These are phyloP conservation scores for Triticum urartu DNA, from an alignment of 176 grass and related monocot species.

Conservation along the genomic window DNA sequence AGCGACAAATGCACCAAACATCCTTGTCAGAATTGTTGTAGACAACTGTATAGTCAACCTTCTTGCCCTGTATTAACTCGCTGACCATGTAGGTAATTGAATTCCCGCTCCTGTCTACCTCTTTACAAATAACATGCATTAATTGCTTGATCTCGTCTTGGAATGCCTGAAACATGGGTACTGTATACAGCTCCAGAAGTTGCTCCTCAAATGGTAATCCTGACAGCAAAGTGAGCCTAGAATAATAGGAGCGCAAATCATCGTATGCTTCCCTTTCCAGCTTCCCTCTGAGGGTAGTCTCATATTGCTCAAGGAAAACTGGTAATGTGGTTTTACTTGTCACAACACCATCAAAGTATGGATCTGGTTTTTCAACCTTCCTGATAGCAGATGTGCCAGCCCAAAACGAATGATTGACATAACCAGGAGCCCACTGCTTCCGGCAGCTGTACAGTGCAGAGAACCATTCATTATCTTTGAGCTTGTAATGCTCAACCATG, in stretches of 20 bases:
- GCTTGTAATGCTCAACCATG: slow-evolving; percentile 76
- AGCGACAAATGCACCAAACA: slow-evolving; percentile 86
- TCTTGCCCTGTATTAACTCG: slow-evolving; percentile 76
- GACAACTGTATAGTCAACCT: slow-evolving; percentile 78
- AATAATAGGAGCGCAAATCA: slow-evolving; percentile 86
- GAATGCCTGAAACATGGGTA: slow-evolving; percentile 86
- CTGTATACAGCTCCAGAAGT: slow-evolving; percentile 75
- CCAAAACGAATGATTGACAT: slow-evolving; percentile 87
- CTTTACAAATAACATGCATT: slow-evolving; percentile 84
- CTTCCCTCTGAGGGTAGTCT: slow-evolving; percentile 56
- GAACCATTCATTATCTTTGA: slow-evolving; percentile 80
- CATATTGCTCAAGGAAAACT: slow-evolving; percentile 82
- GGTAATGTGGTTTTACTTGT: slow-evolving; percentile 73
- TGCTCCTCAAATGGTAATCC: slow-evolving; percentile 87
- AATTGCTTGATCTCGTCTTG: slow-evolving; percentile 90
- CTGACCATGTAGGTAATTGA: slow-evolving; percentile 67
- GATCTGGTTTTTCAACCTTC: slow-evolving; percentile 68
- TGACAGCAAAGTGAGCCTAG: slow-evolving; percentile 71
- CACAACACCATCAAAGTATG: slow-evolving; percentile 78
- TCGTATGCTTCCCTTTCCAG: slow-evolving; percentile 90
- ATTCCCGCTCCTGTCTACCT: slow-evolving; percentile 57
- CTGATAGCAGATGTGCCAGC: slow-evolving; percentile 77
- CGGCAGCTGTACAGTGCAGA: slow-evolving; percentile 61
- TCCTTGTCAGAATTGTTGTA: slow-evolving; percentile 84
- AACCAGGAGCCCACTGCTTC: slow-evolving; percentile 81